Evolutionary conservation across 1,139 yeast species (phyloP).

Genomic region (Suhomyces atakaporum): DNA sequence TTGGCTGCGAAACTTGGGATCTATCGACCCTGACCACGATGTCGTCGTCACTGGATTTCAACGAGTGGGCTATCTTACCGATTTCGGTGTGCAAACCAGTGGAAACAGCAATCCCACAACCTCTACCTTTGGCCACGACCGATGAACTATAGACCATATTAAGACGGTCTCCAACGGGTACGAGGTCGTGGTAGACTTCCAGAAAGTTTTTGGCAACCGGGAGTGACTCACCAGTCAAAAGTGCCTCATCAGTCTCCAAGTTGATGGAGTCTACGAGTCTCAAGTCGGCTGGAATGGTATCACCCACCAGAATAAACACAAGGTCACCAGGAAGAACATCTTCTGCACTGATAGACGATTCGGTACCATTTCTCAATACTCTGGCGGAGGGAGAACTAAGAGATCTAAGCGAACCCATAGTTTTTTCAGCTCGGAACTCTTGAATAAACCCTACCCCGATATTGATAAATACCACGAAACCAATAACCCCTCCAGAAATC

Average conservation of each 20-base stretch:
- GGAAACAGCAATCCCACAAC: conserved; percentile 63
- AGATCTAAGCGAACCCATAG: conserved; percentile 74
- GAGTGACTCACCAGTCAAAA: conserved; percentile 77
- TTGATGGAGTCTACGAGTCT: conserved; percentile 62
- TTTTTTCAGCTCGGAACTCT: conserved; percentile 73
- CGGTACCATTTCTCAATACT: conserved; percentile 65
- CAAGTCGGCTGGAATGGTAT: conserved; percentile 77
- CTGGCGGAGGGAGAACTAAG: conserved; percentile 74
- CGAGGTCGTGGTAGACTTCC: conserved; percentile 51
- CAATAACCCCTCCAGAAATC: conserved; percentile 84
- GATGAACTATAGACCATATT: conserved; percentile 76
- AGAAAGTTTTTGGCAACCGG: conserved; percentile 64
- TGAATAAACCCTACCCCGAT: conserved; percentile 71
- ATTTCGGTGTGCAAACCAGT: conserved; percentile 77
- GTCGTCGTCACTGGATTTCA: conserved; percentile 35
- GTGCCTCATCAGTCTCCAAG: conserved; percentile 79
- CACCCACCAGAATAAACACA: conserved; percentile 68
- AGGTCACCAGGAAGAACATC: conserved; percentile 82
- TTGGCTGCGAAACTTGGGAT: conserved; percentile 11
- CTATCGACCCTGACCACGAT: conserved; percentile 31
- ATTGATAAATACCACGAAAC: conserved; percentile 66
- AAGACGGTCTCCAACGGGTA: conserved; percentile 77
- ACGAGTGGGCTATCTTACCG: conserved; percentile 72
- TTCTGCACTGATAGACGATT: conserved; percentile 59
- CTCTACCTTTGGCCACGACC: conserved; percentile 76